Evolutionary conservation across 345 rosid genomes (phyloP), one percentile per base, ranked within the genome.

Genomic region (Salix udensis): DNA sequence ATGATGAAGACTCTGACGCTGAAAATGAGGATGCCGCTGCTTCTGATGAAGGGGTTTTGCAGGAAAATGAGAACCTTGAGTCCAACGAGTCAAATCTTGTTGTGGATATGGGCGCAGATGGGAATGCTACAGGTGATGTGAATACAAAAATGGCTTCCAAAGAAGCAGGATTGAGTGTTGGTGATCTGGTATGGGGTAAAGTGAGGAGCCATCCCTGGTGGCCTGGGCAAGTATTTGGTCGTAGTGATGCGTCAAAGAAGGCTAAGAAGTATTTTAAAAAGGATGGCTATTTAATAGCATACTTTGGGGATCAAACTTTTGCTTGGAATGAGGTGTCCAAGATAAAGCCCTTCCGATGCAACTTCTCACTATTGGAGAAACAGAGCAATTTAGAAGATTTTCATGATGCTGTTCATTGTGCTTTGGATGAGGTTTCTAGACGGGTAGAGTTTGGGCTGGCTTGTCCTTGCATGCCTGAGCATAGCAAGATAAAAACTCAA

Each of bases 201-300:
- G 94, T 90, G 37, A 87, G 87, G 84, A 90, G 97, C 81, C 94
- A 92, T 84, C 97, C 96, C 0, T 94, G 98, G 98, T 92, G 98
- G 97, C 97, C 97, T 6, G 97, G 92, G 62, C 96, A 91, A 82
- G 83, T 90, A 72, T 83, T 89, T 84, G 90, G 88, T 73, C 69
- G 75, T 79, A 86, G 87, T 5, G 90, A 74, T 58, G 89, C 90
- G 5, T 78, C 94, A n/a, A 69, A 79, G n/a, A 80, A 83, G 82
- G 96, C 96, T 2, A 84, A 80, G 77, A 86, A 90, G 84, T 73
- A 92, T 75, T 88, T 79, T 73, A 91, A 84, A 81, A 90, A 84
- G 83, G 87, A 83, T 9, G 68, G 85, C 53, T 82, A 75, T 76
- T 83, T 92, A 74, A 80, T 94, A 34, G 91, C 89, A 2, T 91